Percentiles rank a stretch among this genome's conserved stretches.
phyloP scores from a whole-genome alignment of 2,329 filamentous ascomycete genomes.

The Cytospora chrysosperma region DNA sequence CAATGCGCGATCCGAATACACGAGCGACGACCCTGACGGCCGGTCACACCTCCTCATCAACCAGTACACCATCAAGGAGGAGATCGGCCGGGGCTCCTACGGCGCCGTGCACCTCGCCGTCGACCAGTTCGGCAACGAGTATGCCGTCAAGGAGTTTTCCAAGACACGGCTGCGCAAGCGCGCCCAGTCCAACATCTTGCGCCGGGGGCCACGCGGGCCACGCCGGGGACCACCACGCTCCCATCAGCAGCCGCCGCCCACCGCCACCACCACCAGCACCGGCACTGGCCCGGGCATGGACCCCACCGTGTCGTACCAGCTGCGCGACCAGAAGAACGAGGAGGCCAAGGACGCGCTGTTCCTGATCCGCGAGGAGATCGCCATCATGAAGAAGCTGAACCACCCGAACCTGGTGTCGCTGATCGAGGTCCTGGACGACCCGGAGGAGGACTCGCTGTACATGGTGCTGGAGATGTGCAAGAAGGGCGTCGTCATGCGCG shows the following conservation, averaged over 20 bases:
- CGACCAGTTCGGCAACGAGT: constrained; percentile 91
- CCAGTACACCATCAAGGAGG: constrained; percentile 89
- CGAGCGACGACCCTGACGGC: constrained; percentile 80
- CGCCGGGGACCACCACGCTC: constrained; percentile 43
- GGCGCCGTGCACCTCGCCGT: constrained; percentile 87
- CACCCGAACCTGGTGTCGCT: constrained; percentile 92
- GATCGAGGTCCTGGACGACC: constrained; percentile 93
- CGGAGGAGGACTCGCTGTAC: constrained; percentile 91
- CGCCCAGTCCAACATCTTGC: constrained; percentile 84
- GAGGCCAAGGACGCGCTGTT: constrained; percentile 72
- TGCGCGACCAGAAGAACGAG: constrained; percentile 47
- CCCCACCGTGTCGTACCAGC: constrained; percentile 27
- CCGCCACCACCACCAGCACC: constrained; percentile 32
- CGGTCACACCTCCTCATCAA: constrained; percentile 83
- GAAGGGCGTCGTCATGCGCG: constrained; percentile 95
- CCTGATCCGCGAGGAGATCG: constrained; percentile 92
- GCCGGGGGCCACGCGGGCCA: constrained; percentile 46
- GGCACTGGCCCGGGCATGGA: constrained; percentile 27
- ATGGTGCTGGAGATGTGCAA: constrained; percentile 99
- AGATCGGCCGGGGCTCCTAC: constrained; percentile 96
- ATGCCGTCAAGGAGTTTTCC: constrained; percentile 96
- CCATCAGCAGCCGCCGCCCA: constrained; percentile 31
- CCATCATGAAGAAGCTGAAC: constrained; percentile 98
- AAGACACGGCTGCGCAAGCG: constrained; percentile 87
- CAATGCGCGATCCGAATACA: constrained; percentile 84